Conservation (phyloP, 257 asterid species). For the Lycium ferocissimum region DNA sequence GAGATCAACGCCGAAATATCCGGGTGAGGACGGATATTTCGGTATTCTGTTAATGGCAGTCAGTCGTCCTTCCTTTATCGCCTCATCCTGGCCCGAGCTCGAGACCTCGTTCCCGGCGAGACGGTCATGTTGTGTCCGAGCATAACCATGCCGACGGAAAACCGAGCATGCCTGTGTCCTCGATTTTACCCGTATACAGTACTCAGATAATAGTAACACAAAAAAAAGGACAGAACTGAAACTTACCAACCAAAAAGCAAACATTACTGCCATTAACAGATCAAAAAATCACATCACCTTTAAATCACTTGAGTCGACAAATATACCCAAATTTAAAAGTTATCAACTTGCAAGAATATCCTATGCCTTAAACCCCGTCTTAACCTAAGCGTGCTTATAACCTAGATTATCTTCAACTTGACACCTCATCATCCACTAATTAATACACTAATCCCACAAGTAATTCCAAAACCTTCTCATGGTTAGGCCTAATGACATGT, state of each 20-base stretch:
- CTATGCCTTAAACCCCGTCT: slow-evolving; percentile 23
- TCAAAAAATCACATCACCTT: slow-evolving; percentile 19
- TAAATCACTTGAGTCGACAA: slow-evolving; percentile 7
- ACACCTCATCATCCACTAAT: slow-evolving; percentile 70
- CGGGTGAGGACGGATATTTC: too few species aligned
- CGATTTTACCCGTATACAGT: too few species aligned
- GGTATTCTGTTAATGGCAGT: too few species aligned
- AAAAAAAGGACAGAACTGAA: not conserved
- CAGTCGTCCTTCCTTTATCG: too few species aligned
- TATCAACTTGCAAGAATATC: slow-evolving; percentile 13
- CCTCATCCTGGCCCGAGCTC: too few species aligned
- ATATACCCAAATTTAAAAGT: not conserved
- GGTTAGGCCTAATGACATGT: slow-evolving; percentile 85
- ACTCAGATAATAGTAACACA: not conserved
- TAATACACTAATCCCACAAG: slow-evolving; percentile 41
- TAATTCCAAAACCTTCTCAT: slow-evolving; percentile 29
- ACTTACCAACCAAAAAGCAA: not conserved
- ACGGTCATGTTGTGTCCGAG: too few species aligned
- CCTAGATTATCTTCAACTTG: slow-evolving; percentile 56
- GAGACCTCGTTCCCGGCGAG: too few species aligned
- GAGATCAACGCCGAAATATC: too few species aligned
- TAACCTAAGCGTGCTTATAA: slow-evolving; percentile 51
- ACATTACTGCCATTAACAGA: not conserved
- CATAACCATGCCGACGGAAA: too few species aligned
- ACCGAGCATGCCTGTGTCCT: too few species aligned